Evolutionary conservation across 2,329 filamentous ascomycete genomes (phyloP).

Genomic region (Fusarium siculi): DNA sequence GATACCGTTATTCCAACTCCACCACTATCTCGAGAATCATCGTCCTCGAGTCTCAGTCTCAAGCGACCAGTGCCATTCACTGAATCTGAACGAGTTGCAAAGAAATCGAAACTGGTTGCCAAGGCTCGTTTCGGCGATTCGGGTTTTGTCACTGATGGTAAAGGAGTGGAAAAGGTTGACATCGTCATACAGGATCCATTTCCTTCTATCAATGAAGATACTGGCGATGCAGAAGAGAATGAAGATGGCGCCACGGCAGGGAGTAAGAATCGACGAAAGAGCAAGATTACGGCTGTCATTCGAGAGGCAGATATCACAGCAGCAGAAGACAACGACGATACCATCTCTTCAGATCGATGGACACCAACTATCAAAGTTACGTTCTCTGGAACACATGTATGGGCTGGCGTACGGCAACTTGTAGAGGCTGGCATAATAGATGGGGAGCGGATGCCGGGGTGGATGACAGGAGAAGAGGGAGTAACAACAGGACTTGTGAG

Average conservation of each 20-base stretch:
- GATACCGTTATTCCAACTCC: constrained; percentile 61
- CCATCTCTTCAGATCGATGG: constrained; percentile 46
- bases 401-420: constrained; percentile 80
- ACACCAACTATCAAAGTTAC: constrained; percentile 65
- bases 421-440: constrained; percentile 82
- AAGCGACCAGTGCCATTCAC: constrained; percentile 45
- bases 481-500: constrained; percentile 78
- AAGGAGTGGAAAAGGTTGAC: constrained; percentile 70
- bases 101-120: constrained; percentile 70
- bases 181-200: constrained; percentile 69
- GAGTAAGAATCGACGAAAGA: constrained; percentile 41
- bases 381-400: constrained; percentile 81
- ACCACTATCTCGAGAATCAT: constrained; percentile 53
- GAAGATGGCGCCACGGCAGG: constrained; percentile 20
- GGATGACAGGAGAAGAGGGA: constrained; percentile 90
- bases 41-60: constrained; percentile 41
- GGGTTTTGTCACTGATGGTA: constrained; percentile 65
- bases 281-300: constrained; percentile 51
- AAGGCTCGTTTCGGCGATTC: constrained; percentile 76
- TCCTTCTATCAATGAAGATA: constrained; percentile 44
- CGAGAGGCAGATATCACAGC: constrained; percentile 43
- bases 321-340: constrained; percentile 41
- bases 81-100: constrained; percentile 54
- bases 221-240: constrained; percentile 39
- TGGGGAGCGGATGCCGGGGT: constrained; percentile 82